Base-by-base conservation (phyloP, 75 land plant genomes). In the Larix kaempferi region DNA sequence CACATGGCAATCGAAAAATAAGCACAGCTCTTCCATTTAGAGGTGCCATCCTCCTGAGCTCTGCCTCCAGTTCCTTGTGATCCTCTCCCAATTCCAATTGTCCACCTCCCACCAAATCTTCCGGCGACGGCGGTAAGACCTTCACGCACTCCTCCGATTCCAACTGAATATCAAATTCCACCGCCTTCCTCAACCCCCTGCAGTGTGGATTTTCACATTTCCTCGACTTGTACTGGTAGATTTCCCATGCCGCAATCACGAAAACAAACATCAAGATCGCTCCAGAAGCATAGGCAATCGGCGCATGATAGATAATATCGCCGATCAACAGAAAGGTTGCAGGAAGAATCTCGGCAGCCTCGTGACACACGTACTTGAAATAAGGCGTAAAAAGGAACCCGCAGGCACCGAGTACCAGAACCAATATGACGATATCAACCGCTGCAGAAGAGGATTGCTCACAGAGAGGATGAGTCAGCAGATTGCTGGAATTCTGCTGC, bases 11-110 rank as follows among this genome's bases (percentile, higher is more conserved):
- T n/a, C 95, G 79, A 17, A 91, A 93, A 63, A 91, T 83, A 16
- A 93, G 95, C 33, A 93, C 95, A 13, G 95, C 90, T 5, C 91
- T 80, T 3, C 95, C 95, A 74, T 93, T 93, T 15, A 82, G 85
- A 1, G 95, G 95, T 21, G 95, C 95, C 95, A 93, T 93, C 76
- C 91, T 76, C 79, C 80, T 83, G 33, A 93, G 80, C 77, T 91
- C 94, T 12, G 95, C 91, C 76, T 93, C 95, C 64, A 93, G 75
- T 77, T 91, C 95, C 84, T 91, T 89, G 59, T 84, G 94, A 67
- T 91, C 94, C 64, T 79, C 73, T 59, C 87, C 88, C 19, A 89
- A 77, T 63, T 89, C 91, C 61, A 89, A 25, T 13, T 79, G 82
- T 7, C 80, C 77, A 44, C 79, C 80, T 35, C 85, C 87, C 60